These are phyloP conservation scores for Ensete ventricosum DNA, from an alignment of 176 grass and related monocot species.

Conservation along the genomic window DNA sequence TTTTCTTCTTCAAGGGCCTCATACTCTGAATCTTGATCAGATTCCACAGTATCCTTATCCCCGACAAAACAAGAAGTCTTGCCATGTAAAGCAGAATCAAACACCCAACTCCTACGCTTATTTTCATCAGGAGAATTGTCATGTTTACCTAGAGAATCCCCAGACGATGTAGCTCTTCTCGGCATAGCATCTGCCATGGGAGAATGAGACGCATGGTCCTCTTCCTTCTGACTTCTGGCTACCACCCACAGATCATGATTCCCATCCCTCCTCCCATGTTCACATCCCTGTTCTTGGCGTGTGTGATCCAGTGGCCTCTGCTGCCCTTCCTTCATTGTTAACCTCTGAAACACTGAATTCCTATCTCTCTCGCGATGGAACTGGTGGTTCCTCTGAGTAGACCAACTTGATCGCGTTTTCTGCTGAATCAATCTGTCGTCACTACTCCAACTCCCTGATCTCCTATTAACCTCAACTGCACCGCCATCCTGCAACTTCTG, in stretches of 20 bases:
- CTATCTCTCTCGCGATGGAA: not conserved
- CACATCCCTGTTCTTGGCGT: not conserved
- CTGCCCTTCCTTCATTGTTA: not conserved
- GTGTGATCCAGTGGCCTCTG: not conserved
- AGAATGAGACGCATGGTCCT: conserved; percentile 2
- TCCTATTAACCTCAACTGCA: not conserved
- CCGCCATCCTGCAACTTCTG: not conserved
- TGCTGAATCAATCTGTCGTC: not conserved
- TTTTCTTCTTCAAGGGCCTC: not conserved
- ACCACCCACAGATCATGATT: conserved; percentile 11
- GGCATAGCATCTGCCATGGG: not conserved
- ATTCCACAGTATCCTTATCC: not conserved
- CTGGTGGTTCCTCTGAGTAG: not conserved
- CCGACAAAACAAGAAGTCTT: not conserved
- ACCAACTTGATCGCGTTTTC: not conserved
- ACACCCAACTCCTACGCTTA: not conserved
- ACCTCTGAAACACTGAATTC: not conserved
- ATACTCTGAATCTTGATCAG: conserved; percentile 3
- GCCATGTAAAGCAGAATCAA: not conserved
- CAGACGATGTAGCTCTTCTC: not conserved
- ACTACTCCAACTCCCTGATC: not conserved
- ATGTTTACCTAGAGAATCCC: not conserved
- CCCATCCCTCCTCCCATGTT: not conserved
- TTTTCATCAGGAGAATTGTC: not conserved
- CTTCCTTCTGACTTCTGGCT: conserved; percentile 3